Percentiles rank a stretch among this genome's conserved stretches.
Evolutionary conservation across 2,329 filamentous ascomycete genomes (phyloP).

Genomic region (Cladosporium sp.): DNA sequence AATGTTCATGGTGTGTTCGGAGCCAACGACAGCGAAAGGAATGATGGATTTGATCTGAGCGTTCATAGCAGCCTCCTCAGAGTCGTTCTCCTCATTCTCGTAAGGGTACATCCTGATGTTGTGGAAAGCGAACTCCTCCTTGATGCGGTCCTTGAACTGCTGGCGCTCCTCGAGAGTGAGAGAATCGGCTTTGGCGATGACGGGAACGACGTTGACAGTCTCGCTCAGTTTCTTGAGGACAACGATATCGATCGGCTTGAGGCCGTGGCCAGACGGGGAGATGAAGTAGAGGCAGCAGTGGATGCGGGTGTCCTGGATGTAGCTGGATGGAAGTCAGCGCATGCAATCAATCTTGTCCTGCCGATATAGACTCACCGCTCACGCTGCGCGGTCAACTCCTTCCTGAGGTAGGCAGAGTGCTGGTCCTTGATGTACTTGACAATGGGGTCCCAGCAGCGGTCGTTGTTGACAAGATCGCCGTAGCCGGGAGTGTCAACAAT

Average conservation of each 20-base stretch:
- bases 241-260: conserved; percentile 99
- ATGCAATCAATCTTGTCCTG: too few relatives aligned
- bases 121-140: conserved; percentile 99
- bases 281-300: conserved; percentile 99
- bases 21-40: conserved; percentile 96
- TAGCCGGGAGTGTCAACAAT: conserved; percentile 99
- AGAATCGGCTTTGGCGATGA: conserved; percentile 97
- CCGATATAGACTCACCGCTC: conserved; percentile 56
- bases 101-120: conserved; percentile 99
- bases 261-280: conserved; percentile 93
- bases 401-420: conserved; percentile 97
- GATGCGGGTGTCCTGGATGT: conserved; percentile 98
- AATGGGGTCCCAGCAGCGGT: conserved; percentile 99
- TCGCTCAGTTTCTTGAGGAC: conserved; percentile 99
- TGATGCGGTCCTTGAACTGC: conserved; percentile 96
- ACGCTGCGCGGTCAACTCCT: conserved; percentile 98
- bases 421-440: conserved; percentile 99
- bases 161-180: conserved; percentile 92
- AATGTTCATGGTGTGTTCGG: conserved; percentile 96
- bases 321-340: conserved; percentile 37
- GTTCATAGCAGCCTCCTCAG: conserved; percentile 92
- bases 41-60: conserved; percentile 96
- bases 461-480: conserved; percentile 98
- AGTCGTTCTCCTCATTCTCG: conserved; percentile 97
- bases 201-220: conserved; percentile 97